These are phyloP conservation scores for Lycium barbarum DNA, from an alignment of 257 asterid genomes.

Conservation along the genomic window DNA sequence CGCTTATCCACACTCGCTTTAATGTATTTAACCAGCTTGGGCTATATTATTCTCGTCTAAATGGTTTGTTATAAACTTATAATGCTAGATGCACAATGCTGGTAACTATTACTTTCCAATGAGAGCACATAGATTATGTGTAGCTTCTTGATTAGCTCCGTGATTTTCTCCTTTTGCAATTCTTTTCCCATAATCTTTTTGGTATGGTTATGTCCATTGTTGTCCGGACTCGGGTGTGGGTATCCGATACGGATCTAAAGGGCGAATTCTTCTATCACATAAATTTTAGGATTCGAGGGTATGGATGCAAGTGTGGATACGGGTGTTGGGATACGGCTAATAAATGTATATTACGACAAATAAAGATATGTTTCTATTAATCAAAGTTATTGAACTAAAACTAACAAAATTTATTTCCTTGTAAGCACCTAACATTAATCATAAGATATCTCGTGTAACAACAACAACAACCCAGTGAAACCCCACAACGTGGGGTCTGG, in stretches of 20 bases:
- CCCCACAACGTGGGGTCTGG: too few relatives aligned
- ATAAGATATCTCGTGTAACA: not conserved
- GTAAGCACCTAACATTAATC: not conserved
- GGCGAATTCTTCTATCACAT: not conserved
- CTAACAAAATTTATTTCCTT: not conserved
- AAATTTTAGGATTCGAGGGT: not conserved
- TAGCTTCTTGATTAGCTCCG: slow-evolving; percentile 11
- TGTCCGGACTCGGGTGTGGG: not conserved
- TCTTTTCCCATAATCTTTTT: slow-evolving; percentile 4
- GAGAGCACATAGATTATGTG: not conserved
- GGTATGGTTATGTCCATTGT: not conserved
- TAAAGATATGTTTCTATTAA: not conserved
- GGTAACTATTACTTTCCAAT: slow-evolving; percentile 3
- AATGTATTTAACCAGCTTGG: not conserved
- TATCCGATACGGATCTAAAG: not conserved
- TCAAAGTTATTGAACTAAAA: not conserved
- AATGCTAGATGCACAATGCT: not conserved
- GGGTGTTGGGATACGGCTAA: not conserved
- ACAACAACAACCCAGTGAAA: too few relatives aligned
- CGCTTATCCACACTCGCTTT: not conserved
- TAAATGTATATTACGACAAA: not conserved
- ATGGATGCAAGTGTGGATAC: not conserved
- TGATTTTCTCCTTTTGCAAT: slow-evolving; percentile 8
- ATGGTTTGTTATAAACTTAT: not conserved
- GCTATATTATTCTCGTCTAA: not conserved